Percentiles rank a stretch among this genome's conserved stretches.
phyloP scores from a whole-genome alignment of 495 filamentous ascomycete species.

The Penicillium manginii region DNA sequence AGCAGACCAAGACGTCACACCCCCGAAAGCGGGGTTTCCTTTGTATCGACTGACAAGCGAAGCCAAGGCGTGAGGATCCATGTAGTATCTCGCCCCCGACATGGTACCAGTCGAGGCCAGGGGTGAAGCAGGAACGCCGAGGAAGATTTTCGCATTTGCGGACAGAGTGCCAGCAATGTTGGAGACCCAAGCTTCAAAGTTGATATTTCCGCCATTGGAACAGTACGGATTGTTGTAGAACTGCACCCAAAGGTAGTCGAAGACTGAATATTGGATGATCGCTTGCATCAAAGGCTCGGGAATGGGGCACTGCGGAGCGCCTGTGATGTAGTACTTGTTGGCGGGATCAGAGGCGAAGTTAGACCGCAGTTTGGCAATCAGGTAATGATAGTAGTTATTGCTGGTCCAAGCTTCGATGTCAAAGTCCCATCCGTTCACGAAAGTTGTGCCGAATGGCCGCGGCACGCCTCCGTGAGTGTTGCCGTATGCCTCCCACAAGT shows the following conservation, averaged over 20 bases:
- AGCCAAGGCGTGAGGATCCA: conserved; percentile 41
- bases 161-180: conserved; percentile 44
- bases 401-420: conserved; percentile 42
- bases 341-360: conserved; percentile 46
- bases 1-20: conserved; percentile 60
- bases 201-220: conserved; percentile 27
- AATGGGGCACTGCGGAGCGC: conserved; percentile 59
- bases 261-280: conserved; percentile 31
- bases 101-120: conserved; percentile 43
- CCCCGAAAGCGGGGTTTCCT: conserved; percentile 47
- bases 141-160: conserved; percentile 48
- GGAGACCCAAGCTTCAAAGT: conserved; percentile 50
- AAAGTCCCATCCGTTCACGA: conserved; percentile 64
- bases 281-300: conserved; percentile 57
- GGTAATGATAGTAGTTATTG: conserved; percentile 42
- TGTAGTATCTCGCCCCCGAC: conserved; percentile 47
- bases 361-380: conserved; percentile 50
- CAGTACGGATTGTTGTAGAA: conserved; percentile 51
- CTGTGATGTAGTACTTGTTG: conserved; percentile 59
- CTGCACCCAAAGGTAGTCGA: conserved; percentile 50
- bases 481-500: conserved; percentile 59
- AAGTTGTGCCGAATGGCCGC: conserved; percentile 55
- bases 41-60: conserved; percentile 31
- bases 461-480: conserved; percentile 37
- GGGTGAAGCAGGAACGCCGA: conserved; percentile 50